Evolutionary conservation across 2,329 filamentous ascomycete genomes (phyloP).

Genomic region (Ascochyta rabiei): DNA sequence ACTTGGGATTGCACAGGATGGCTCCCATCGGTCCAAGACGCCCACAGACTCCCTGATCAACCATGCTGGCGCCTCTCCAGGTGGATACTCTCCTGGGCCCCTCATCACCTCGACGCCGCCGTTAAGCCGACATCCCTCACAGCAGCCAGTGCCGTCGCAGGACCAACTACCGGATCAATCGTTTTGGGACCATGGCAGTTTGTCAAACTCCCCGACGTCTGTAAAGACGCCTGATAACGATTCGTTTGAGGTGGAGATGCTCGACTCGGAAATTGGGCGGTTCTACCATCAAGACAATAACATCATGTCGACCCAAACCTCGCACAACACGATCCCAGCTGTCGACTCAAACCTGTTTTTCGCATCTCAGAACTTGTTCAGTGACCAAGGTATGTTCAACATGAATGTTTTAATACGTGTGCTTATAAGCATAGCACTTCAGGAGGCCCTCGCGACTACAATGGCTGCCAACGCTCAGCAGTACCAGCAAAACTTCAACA

Average conservation of each 20-base stretch:
- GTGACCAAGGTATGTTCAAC: slow-evolving; percentile 30
- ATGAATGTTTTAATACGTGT: neutral
- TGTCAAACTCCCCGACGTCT: slow-evolving; percentile 45
- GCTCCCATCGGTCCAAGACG: slow-evolving; percentile 39
- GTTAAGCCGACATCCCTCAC: slow-evolving; percentile 41
- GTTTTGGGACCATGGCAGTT: slow-evolving; percentile 41
- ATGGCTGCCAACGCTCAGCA: slow-evolving; percentile 28
- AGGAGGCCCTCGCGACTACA: slow-evolving; percentile 31
- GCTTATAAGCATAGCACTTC: slow-evolving; percentile 32
- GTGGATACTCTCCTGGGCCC: slow-evolving; percentile 40
- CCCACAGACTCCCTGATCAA: slow-evolving; percentile 43
- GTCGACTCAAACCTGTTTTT: slow-evolving; percentile 32
- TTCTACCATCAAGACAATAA: slow-evolving; percentile 35
- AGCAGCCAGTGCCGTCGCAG: slow-evolving; percentile 34
- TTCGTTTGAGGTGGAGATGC: slow-evolving; percentile 41
- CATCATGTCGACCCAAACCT: slow-evolving; percentile 34
- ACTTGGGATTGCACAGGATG: slow-evolving; percentile 33
- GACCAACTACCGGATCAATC: slow-evolving; percentile 40
- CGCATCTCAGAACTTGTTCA: slow-evolving; percentile 26
- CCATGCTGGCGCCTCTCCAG: slow-evolving; percentile 42
- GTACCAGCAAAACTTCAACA: slow-evolving; percentile 28
- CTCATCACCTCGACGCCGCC: slow-evolving; percentile 42
- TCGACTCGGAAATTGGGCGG: slow-evolving; percentile 37
- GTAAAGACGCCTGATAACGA: slow-evolving; percentile 44
- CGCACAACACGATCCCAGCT: slow-evolving; percentile 29